These are phyloP conservation scores for Yamadazyma taylorii DNA, from an alignment of 1,139 yeast species.

Conservation along the genomic window DNA sequence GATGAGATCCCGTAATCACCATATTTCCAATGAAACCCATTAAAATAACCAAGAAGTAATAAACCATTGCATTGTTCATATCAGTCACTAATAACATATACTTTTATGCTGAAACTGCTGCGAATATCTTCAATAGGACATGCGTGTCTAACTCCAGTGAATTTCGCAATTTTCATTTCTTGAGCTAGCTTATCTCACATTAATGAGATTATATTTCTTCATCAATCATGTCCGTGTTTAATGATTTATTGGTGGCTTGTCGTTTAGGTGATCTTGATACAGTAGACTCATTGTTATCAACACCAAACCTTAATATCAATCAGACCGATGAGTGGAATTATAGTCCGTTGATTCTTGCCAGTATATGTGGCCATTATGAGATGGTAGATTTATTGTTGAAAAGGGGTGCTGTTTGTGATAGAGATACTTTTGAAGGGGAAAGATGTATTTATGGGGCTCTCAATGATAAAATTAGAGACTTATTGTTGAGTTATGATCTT, in stretches of 20 bases:
- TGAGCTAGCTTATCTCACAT: no score
- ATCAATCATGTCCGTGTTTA: conserved; percentile 23
- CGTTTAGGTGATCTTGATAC: conserved; percentile 65
- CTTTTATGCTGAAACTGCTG: no score
- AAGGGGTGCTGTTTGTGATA: conserved; percentile 74
- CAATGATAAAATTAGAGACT: conserved; percentile 60
- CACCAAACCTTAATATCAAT: conserved; percentile 59
- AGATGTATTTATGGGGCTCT: conserved; percentile 79
- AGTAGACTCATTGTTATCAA: conserved; percentile 54
- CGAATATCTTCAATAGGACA: no score
- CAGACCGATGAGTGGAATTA: conserved; percentile 72
- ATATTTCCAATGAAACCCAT: no score
- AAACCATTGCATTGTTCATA: no score
- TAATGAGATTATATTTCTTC: no score
- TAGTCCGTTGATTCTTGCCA: conserved; percentile 70
- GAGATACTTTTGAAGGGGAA: conserved; percentile 80
- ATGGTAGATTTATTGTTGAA: conserved; percentile 57
- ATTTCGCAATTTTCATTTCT: no score
- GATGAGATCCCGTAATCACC: no score
- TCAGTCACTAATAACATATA: no score
- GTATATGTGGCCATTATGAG: conserved; percentile 70
- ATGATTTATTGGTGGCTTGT: conserved; percentile 63
- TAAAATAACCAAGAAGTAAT: no score
- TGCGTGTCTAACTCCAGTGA: no score
- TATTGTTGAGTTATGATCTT: conserved; percentile 61